Conservation (phyloP, 2,329 filamentous ascomycete species). For the Pyrenochaeta sp. region DNA sequence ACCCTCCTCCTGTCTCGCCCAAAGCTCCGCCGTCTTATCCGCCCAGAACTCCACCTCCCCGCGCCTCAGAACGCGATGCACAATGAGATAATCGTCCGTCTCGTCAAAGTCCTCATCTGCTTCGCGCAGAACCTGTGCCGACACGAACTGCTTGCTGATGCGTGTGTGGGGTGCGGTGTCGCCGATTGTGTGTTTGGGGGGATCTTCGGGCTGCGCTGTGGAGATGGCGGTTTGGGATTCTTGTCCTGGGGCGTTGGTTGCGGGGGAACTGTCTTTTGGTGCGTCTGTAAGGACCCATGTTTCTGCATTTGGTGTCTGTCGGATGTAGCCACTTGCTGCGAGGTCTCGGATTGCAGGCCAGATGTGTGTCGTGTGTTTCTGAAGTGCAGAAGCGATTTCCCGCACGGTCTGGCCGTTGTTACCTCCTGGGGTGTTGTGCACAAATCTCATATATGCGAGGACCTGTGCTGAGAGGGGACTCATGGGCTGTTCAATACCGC, state of each 20-base stretch:
- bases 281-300: conserved; percentile 8
- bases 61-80: conserved; percentile 19
- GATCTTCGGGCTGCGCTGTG: not conserved
- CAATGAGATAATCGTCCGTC: conserved; percentile 17
- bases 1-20: conserved; percentile 4
- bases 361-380: conserved; percentile 1
- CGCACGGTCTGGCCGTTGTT: not conserved
- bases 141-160: conserved; percentile 26
- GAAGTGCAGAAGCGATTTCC: conserved; percentile 3
- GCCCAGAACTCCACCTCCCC: conserved; percentile 25
- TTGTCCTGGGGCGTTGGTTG: conserved; percentile 7
- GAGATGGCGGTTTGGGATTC: not conserved
- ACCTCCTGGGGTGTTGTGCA: not conserved
- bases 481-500: not conserved
- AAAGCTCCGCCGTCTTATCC: conserved; percentile 22
- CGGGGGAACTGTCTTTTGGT: not conserved
- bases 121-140: conserved; percentile 21
- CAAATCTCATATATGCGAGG: not conserved
- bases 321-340: not conserved
- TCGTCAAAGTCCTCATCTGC: conserved; percentile 24
- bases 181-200: no score
- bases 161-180: conserved; percentile 26
- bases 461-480: not conserved
- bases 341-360: conserved; percentile 1
- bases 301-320: not conserved